phyloP scores from a whole-genome alignment of 371 early-diverging fungal genomes.

The Mucor irregularis region DNA sequence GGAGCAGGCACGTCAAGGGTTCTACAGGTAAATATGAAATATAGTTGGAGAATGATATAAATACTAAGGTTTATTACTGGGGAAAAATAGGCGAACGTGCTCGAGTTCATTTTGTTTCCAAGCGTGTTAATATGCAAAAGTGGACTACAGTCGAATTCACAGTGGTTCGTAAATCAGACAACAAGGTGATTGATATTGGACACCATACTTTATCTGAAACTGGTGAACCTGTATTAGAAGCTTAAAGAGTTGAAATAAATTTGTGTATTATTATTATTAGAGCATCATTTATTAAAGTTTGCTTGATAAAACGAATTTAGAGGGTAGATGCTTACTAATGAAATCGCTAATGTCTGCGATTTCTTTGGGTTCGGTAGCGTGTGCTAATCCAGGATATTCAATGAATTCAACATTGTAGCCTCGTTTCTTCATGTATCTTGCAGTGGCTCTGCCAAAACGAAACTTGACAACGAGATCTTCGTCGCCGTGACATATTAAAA shows the following conservation, averaged over 20 bases:
- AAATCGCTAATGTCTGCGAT: conserved; percentile 8
- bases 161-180: conserved; percentile 37
- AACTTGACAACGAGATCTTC: conserved; percentile 7
- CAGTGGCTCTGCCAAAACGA: conserved; percentile 8
- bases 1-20: conserved; percentile 59
- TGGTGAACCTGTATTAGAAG: conserved; percentile 29
- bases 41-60: not conserved
- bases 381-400: conserved; percentile 8
- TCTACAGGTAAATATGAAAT: conserved; percentile 41
- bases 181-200: conserved; percentile 37
- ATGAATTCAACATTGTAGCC: conserved; percentile 10
- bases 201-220: conserved; percentile 34
- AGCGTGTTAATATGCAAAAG: conserved; percentile 27
- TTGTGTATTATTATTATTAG: conserved; percentile 1
- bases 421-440: not conserved
- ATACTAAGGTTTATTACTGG: too few relatives aligned
- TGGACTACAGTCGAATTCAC: conserved; percentile 46
- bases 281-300: conserved; percentile 16
- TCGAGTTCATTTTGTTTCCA: conserved; percentile 43
- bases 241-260: not conserved
- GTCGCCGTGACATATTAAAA: conserved; percentile 13
- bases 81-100: conserved; percentile 37
- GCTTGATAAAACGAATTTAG: not conserved
- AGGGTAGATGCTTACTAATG: not conserved
- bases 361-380: conserved; percentile 10